phyloP scores from a whole-genome alignment of 148 eudicot genomes.

The Vaccinium macrocarpon region DNA sequence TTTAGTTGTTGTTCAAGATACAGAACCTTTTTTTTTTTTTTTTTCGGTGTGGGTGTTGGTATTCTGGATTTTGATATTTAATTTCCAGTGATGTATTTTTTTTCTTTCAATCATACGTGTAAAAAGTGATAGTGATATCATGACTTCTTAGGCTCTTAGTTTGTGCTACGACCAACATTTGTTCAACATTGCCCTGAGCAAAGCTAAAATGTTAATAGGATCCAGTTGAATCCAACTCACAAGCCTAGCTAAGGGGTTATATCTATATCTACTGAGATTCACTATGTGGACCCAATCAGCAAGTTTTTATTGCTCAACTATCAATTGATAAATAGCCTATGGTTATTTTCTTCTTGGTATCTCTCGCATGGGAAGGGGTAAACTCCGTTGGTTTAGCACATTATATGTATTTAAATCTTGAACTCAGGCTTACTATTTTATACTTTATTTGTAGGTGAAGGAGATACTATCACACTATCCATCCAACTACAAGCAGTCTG shows the following conservation, averaged over 20 bases:
- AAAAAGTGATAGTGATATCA: background rate
- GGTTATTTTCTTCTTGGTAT: background rate
- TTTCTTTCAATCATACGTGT: background rate
- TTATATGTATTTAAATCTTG: constrained; percentile 5
- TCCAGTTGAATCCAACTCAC: background rate
- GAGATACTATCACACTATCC: constrained; percentile 90
- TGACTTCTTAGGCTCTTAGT: background rate
- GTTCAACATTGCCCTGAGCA: background rate
- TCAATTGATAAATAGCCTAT: background rate
- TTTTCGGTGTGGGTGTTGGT: too few relatives aligned
- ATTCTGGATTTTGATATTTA: background rate
- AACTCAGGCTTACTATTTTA: background rate
- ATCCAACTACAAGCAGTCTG: constrained; percentile 97
- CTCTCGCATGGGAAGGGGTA: background rate
- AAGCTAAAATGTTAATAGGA: background rate
- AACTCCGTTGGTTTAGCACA: background rate
- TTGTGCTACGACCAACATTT: background rate
- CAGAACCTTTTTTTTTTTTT: background rate
- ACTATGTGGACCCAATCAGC: background rate
- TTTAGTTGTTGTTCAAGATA: background rate
- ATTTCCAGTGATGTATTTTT: background rate
- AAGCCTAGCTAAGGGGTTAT: background rate
- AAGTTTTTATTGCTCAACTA: background rate
- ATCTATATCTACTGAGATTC: background rate
- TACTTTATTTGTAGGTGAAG: constrained; percentile 54